phyloP scores from a whole-genome alignment of 2,329 filamentous ascomycete species.

The Annulohypoxylon truncatum region DNA sequence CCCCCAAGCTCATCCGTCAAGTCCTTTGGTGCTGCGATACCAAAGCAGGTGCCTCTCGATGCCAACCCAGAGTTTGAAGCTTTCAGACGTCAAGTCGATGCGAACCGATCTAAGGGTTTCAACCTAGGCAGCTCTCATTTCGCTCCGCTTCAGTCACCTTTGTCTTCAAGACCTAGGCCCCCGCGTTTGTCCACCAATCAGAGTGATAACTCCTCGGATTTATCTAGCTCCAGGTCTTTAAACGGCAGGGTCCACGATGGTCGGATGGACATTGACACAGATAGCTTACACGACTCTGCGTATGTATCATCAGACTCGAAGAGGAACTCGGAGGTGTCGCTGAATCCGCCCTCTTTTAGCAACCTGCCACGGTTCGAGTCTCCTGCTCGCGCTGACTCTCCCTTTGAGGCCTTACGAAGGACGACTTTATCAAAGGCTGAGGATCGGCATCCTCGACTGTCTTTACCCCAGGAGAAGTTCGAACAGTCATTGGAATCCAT shows the following conservation, averaged over 20 bases:
- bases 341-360: conserved; percentile 56
- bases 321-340: conserved; percentile 62
- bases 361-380: conserved; percentile 60
- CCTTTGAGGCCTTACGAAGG: conserved; percentile 50
- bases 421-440: conserved; percentile 57
- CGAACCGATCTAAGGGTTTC: conserved; percentile 64
- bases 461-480: conserved; percentile 61
- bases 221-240: conserved; percentile 41
- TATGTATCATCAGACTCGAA: conserved; percentile 67
- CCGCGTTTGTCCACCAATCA: conserved; percentile 62
- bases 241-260: conserved; percentile 40
- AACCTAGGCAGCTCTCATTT: conserved; percentile 62
- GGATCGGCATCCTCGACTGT: conserved; percentile 66
- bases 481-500: conserved; percentile 54
- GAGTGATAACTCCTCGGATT: conserved; percentile 56
- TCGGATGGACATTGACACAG: conserved; percentile 59
- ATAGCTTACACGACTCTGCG: conserved; percentile 63
- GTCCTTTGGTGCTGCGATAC: conserved; percentile 75
- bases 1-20: conserved; percentile 76
- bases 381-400: conserved; percentile 53
- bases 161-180: conserved; percentile 56
- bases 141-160: conserved; percentile 49
- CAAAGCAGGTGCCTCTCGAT: conserved; percentile 76
- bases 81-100: conserved; percentile 78
- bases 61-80: conserved; percentile 86